Percentiles rank a stretch among this genome's conserved stretches.
phyloP scores from a whole-genome alignment of 305 asterid genomes.

The Fraxinus platypoda region DNA sequence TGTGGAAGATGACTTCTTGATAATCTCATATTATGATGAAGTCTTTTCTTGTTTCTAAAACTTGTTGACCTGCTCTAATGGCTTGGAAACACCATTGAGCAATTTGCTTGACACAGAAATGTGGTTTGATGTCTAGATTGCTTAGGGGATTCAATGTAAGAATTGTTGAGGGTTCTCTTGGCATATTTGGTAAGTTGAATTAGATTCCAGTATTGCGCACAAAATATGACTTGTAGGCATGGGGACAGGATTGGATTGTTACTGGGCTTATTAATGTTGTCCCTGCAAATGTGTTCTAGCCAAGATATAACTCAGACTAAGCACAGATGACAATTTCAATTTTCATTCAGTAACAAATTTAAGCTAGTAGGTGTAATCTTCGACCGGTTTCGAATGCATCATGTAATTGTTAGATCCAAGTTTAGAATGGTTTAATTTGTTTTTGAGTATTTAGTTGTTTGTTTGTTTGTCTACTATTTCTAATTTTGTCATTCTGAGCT shows the following conservation, averaged over 20 bases:
- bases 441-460: not conserved
- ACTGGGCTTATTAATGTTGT: not conserved
- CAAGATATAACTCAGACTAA: not conserved
- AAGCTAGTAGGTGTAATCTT: not conserved
- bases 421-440: not conserved
- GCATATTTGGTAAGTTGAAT: not conserved
- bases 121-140: not conserved
- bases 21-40: not conserved
- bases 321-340: not conserved
- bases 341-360: not conserved
- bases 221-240: too few relatives aligned
- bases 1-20: not conserved
- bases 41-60: not conserved
- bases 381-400: not conserved
- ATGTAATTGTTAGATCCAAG: not conserved
- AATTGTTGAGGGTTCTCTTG: not conserved
- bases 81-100: slow-evolving; percentile 61
- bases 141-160: not conserved
- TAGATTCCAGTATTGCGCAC: slow-evolving; percentile 27
- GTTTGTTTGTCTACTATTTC: too few relatives aligned
- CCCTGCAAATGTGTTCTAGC: not conserved
- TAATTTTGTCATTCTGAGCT: too few relatives aligned
- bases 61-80: slow-evolving; percentile 10
- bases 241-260: not conserved
- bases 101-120: not conserved